Evolutionary conservation across 1,139 yeast genomes (phyloP), one percentile per base, ranked within the genome.

Genomic region (Diutina sp.): DNA sequence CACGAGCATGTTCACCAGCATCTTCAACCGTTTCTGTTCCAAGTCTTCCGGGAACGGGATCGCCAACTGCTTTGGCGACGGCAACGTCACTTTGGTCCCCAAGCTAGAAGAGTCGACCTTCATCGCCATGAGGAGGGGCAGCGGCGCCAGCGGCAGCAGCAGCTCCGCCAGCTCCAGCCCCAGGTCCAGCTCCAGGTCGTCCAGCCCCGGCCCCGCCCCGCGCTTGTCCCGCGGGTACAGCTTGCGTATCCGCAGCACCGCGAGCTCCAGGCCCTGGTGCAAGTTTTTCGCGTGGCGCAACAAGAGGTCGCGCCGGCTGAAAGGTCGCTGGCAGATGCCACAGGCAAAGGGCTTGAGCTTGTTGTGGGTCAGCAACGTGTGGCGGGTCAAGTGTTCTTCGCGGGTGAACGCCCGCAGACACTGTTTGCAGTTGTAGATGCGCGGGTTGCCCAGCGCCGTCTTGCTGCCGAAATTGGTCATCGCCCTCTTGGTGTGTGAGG

Each of bases 341-440:
- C 72, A 69, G 4, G 67, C 61, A 56, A 74, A 76, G 2, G 80
- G 80, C 61, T 76, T 76, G 57, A 76, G 66, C 59, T 76, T 76
- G 64, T 76, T 76, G 61, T 76, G 80, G 12, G 80, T 76, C 56
- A 72, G 71, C 54, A 74, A 65, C 18, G 76, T 70, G 60, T 76
- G 80, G 58, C 80, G 66, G 21, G 79, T 73, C 55, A 76, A 66
- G 60, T 76, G 80, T 61, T 76, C 80, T 62, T 76, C 80, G 59
- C 80, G 65, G 28, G 79, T 76, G 63, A 76, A 76, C 4, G 80
- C 80, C 51, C 79, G 67, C 56, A 72, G 67, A 61, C 80, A 76
- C 57, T 73, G 72, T 50, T 67, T 66, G 63, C 80, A 76, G 59
- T 73, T 73, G 62, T 66, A 75, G 44, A 76, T 68, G 55, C 80